Base-by-base conservation (phyloP, 306 rosid species). In the Elaeagnus macrophylla region DNA sequence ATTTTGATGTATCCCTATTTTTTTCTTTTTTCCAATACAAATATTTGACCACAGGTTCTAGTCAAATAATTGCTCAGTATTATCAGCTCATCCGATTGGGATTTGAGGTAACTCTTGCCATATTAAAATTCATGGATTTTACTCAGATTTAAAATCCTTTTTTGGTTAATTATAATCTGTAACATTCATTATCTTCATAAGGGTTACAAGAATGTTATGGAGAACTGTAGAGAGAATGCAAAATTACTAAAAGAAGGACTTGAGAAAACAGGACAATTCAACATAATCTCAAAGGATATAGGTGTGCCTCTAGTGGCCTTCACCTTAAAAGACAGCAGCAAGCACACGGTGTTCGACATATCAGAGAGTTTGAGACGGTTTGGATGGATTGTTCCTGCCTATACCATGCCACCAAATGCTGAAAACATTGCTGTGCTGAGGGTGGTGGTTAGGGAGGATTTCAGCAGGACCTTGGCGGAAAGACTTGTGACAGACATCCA, bases 311-410 rank as follows among this genome's bases (percentile, higher is more conserved):
- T 89, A 11, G 88, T 89, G 13, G 88, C 95, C 37, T 81, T 86
- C 62, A 64, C 85, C n/a, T 59, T 89, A 46, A 85, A 81, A 74
- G 94, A 89, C 83, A 81, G 86, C 51, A 79, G 71, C 73, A 64
- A 72, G 7, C 77, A 86, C 81, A 74, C 91, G 0, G 97, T 90
- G 38, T 90, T 90, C 20, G 83, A 86, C 67, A 68, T 90, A 59
- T 20, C 97, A 1, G 95, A 86, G 50, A 62, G 63, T 39, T 64
- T 86, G 53, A 78, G 88, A 58, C 79, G 61, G 68, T 90, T 37
- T 0, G 83, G 94, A 39, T 90, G 95, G 95, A 86, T 83, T 12
- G 94, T 90, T 66, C 97, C 97, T 0, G 97, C 97, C 49, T 90
- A 90, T 53, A 76, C 89, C 9, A 86, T 90, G 95, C 95, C 97